Conservation (phyloP, 2,329 filamentous ascomycete genomes). For the Penicillium sp. region DNA sequence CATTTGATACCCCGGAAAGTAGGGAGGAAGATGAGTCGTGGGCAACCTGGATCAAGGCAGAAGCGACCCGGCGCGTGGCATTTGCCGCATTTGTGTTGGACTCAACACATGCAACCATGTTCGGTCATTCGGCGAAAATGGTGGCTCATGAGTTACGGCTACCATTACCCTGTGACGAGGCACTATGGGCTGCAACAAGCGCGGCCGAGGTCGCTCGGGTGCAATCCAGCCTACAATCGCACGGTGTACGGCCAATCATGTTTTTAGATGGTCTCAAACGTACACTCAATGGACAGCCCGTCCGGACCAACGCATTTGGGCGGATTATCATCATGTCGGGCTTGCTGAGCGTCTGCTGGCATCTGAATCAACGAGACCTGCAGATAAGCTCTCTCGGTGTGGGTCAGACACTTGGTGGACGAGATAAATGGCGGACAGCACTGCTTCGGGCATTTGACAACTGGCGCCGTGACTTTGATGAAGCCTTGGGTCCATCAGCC, state of each 20-base stretch:
- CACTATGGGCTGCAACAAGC: conserved; percentile 86
- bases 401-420: conserved; percentile 73
- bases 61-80: conserved; percentile 82
- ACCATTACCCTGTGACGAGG: conserved; percentile 87
- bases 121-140: conserved; percentile 95
- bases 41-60: conserved; percentile 93
- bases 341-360: conserved; percentile 89
- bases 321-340: conserved; percentile 93
- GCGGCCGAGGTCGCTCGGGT: conserved; percentile 81
- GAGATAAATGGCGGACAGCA: conserved; percentile 86
- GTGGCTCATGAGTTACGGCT: conserved; percentile 92
- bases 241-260: conserved; percentile 78
- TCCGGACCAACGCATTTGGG: conserved; percentile 90
- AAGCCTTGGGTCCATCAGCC: conserved; percentile 67
- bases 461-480: conserved; percentile 91
- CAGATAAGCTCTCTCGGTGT: conserved; percentile 87
- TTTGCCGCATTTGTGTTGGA: conserved; percentile 95
- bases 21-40: conserved; percentile 78
- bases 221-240: conserved; percentile 74
- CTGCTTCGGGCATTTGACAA: conserved; percentile 86
- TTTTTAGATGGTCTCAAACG: conserved; percentile 90
- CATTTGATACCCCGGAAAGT: conserved; percentile 79
- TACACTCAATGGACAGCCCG: conserved; percentile 79
- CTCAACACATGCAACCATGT: conserved; percentile 95
- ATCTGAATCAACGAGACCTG: conserved; percentile 94